These are phyloP conservation scores for Suillus subaureus DNA, from an alignment of 768 basidiomycete genomes.

Conservation along the genomic window DNA sequence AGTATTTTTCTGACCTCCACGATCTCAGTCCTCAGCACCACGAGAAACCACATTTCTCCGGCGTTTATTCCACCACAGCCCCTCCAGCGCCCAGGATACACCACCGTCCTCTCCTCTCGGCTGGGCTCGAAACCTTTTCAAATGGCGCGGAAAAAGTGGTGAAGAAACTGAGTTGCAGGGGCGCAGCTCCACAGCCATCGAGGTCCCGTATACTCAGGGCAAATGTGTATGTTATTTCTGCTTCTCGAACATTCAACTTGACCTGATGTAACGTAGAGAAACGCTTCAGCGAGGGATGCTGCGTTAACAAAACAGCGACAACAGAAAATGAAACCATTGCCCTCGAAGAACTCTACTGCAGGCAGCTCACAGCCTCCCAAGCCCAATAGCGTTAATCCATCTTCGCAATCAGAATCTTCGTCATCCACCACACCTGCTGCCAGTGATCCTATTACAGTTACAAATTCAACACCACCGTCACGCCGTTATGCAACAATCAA, in stretches of 20 bases:
- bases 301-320: too few relatives aligned
- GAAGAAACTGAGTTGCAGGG: neutral
- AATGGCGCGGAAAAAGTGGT: neutral
- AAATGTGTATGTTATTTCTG: neutral
- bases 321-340: too few relatives aligned
- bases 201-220: neutral
- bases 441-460: too few relatives aligned
- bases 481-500: too few relatives aligned
- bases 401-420: too few relatives aligned
- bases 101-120: neutral
- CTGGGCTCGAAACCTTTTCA: neutral
- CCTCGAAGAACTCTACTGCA: too few relatives aligned
- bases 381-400: too few relatives aligned
- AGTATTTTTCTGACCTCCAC: neutral
- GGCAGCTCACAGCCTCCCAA: too few relatives aligned
- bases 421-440: too few relatives aligned
- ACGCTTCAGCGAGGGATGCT: neutral
- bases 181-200: neutral
- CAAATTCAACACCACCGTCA: too few relatives aligned
- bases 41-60: neutral
- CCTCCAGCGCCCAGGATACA: neutral
- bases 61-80: neutral
- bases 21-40: neutral
- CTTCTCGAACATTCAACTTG: neutral
- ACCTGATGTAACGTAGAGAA: neutral